Evolutionary conservation across 2,329 filamentous ascomycete species (phyloP).

Genomic region (Xylaria sp.): DNA sequence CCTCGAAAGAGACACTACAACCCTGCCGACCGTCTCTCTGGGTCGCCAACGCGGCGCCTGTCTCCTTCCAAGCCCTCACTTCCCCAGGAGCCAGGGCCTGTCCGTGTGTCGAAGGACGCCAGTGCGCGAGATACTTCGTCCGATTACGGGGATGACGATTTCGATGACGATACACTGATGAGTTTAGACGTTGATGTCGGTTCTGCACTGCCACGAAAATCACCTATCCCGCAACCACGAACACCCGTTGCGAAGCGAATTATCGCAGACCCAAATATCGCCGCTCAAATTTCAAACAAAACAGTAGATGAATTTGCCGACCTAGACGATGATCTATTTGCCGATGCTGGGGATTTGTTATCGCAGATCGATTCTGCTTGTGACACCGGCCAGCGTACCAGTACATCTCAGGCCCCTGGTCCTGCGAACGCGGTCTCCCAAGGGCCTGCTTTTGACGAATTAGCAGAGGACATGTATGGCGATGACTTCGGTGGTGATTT

Average conservation of each 20-base stretch:
- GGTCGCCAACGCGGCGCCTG: constrained; percentile 35
- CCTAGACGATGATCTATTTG: constrained; percentile 70
- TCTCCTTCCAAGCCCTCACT: constrained; percentile 42
- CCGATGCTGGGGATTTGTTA: constrained; percentile 58
- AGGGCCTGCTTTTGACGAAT: constrained; percentile 49
- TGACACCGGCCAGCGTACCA: constrained; percentile 32
- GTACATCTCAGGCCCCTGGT: constrained; percentile 37
- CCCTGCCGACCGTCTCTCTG: constrained; percentile 34
- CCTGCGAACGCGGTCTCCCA: constrained; percentile 26
- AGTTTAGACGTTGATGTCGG: constrained; percentile 60
- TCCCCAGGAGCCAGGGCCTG: constrained; percentile 23
- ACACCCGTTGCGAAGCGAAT: constrained; percentile 39
- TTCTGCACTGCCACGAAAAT: constrained; percentile 43
- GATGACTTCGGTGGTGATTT: constrained; percentile 80
- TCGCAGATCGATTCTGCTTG: constrained; percentile 51
- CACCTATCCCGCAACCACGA: constrained; percentile 27
- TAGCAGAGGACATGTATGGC: constrained; percentile 64
- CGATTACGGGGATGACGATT: constrained; percentile 67
- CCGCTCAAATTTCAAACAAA: constrained; percentile 35
- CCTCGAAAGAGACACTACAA: constrained; percentile 54
- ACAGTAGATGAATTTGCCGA: constrained; percentile 73
- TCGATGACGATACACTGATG: constrained; percentile 70
- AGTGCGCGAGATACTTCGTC: constrained; percentile 48
- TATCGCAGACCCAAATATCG: constrained; percentile 25
- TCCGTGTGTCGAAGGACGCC: constrained; percentile 13